Base-by-base conservation (phyloP, 2,329 filamentous ascomycete species). In the Paraphoma chrysanthemicola region DNA sequence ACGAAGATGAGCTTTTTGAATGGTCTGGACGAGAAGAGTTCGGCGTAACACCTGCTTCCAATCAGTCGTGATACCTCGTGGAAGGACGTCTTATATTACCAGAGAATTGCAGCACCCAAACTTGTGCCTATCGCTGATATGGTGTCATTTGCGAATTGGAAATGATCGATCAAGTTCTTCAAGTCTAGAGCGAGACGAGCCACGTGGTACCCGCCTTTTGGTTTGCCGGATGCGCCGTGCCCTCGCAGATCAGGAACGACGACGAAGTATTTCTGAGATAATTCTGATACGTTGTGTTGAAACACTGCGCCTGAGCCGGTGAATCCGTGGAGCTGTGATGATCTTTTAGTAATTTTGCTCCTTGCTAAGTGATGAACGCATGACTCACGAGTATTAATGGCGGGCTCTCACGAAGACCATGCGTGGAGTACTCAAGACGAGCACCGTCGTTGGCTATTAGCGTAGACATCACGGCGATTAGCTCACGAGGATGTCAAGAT, bases 1-100 rank as follows among this genome's bases (percentile, higher is more conserved):
- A 73, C 70, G 38, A 68, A 73, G 6, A 73, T 33, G 36, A 72
- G 57, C 17, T 63, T 61, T 0, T 60, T 60, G 45, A 71, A 72
- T 0, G 53, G 38, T 11, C 38, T 44, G 1, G 67, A 55, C 7
- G 56, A 67, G 45, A 72, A 73, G 1, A 73, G 53, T 36, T 72
- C 69, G n/a, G 60, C 59, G 23, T 71, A 73, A 11, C 56, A 63
- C 67, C 62, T 65, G 23, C 16, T 12, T 14, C 12, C 0, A 0
- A 14, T 31, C 11, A 29, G 38, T 7, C 17, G n/a, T n/a, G 10
- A 11, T 8, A 17, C 10, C 2, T 42, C 10, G 11, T 42, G 39
- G 4, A 42, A 3, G 12, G 39, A 42, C 16, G 16, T 7, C 14
- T 36, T 9, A 4, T 2, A 28, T 3, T 47, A 66, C 67, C 69